Conservation (phyloP, 192 early-diverging fungal genomes). For the Linnemannia hyalina region DNA sequence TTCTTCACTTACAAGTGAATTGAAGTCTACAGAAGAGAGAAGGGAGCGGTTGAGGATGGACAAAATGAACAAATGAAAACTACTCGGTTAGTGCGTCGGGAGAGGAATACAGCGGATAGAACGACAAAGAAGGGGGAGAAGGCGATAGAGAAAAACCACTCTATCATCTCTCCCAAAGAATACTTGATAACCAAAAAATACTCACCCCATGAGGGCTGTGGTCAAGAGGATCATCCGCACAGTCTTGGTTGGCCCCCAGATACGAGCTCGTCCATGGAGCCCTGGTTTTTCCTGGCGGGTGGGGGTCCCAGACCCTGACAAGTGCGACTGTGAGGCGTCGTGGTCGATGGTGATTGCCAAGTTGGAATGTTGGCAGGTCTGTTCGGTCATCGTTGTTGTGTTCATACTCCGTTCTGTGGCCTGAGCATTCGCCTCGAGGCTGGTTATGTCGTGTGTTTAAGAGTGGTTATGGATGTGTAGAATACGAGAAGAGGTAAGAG, state of each 20-base stretch:
- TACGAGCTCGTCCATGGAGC: conserved; percentile 44
- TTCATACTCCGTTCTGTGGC: conserved; percentile 6
- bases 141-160: not conserved
- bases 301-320: not conserved
- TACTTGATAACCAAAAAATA: not conserved
- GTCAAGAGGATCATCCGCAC: conserved; percentile 68
- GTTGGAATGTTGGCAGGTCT: not conserved
- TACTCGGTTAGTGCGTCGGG: not conserved
- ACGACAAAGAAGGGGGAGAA: not conserved
- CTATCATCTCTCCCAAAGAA: not conserved
- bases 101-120: not conserved
- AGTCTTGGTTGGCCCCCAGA: conserved; percentile 58
- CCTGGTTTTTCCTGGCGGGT: conserved; percentile 15
- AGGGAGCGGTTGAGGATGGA: not conserved
- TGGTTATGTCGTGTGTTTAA: not conserved
- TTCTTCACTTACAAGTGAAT: conserved; percentile 71
- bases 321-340: not conserved
- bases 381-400: not conserved
- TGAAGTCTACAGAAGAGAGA: conserved; percentile 58
- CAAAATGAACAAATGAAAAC: not conserved
- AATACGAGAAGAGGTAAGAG: not conserved
- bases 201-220: conserved; percentile 66
- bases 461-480: not conserved
- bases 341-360: not conserved
- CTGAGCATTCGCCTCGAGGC: conserved; percentile 4